phyloP scores from a whole-genome alignment of 2,329 filamentous ascomycete species.

The Fusarium burgessii region DNA sequence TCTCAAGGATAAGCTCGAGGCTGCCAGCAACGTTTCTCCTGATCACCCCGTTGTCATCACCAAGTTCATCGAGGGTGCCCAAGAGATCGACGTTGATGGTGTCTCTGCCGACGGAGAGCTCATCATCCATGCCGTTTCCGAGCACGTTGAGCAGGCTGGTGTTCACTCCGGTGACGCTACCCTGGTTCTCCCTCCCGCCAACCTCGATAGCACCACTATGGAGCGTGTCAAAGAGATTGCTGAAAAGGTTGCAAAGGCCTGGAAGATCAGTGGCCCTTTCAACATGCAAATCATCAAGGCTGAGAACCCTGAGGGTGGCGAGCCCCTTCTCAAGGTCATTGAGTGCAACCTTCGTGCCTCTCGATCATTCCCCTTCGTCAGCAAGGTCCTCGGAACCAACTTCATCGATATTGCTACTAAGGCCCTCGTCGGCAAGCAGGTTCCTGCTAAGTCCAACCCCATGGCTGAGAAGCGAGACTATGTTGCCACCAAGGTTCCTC shows the following conservation, averaged over 20 bases:
- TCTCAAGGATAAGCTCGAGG: slow-evolving; percentile 93
- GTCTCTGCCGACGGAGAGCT: slow-evolving; percentile 89
- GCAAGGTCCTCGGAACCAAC: slow-evolving; percentile 95
- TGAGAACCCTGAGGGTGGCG: slow-evolving; percentile 77
- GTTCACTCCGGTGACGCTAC: slow-evolving; percentile 98
- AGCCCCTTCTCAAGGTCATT: slow-evolving; percentile 90
- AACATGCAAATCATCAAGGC: slow-evolving; percentile 99
- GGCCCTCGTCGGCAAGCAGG: slow-evolving; percentile 85
- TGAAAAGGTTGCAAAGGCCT: slow-evolving; percentile 94
- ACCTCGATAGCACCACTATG: slow-evolving; percentile 81
- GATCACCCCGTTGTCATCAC: slow-evolving; percentile 98
- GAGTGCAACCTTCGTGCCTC: slow-evolving; percentile 98
- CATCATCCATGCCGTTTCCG: slow-evolving; percentile 89
- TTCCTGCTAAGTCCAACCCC: slow-evolving; percentile 86
- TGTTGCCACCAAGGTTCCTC: slow-evolving; percentile 95
- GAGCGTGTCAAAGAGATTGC: slow-evolving; percentile 94
- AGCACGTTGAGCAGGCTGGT: slow-evolving; percentile 97
- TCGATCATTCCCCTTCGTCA: slow-evolving; percentile 97
- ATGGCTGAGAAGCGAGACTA: slow-evolving; percentile 93
- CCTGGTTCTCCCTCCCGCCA: slow-evolving; percentile 87
- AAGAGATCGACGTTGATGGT: slow-evolving; percentile 96
- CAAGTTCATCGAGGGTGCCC: slow-evolving; percentile 96
- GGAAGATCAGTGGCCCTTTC: slow-evolving; percentile 97
- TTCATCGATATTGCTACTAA: slow-evolving; percentile 97
- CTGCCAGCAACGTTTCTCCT: slow-evolving; percentile 89